Conservation (phyloP, 2,329 filamentous ascomycete species). For the Hirsutella minnesotensis region DNA sequence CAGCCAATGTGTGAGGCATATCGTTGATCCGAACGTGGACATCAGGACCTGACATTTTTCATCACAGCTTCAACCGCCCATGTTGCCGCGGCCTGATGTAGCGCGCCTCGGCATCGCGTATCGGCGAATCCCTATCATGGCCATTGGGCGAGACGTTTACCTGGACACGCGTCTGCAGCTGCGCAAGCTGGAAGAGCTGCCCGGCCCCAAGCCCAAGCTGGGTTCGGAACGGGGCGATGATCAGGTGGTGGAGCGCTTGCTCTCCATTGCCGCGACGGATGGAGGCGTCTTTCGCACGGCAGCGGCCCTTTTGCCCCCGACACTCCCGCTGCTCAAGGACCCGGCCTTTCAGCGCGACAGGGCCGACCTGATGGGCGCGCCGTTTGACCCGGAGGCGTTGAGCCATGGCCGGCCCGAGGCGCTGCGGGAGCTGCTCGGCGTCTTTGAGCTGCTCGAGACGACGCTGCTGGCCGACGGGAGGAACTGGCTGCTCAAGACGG, state of each 20-base stretch:
- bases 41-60: too few species aligned
- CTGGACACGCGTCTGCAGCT: slow-evolving; percentile 60
- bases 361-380: slow-evolving; percentile 22
- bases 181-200: slow-evolving; percentile 46
- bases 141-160: slow-evolving; percentile 57
- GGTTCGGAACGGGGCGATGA: slow-evolving; percentile 25
- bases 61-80: slow-evolving; percentile 48
- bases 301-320: slow-evolving; percentile 42
- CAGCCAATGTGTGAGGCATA: slow-evolving; percentile 49
- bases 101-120: slow-evolving; percentile 49
- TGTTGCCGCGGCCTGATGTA: slow-evolving; percentile 56
- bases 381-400: slow-evolving; percentile 14
- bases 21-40: too few species aligned
- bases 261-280: slow-evolving; percentile 45
- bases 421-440: slow-evolving; percentile 38
- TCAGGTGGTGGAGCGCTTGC: slow-evolving; percentile 37
- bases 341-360: slow-evolving; percentile 48
- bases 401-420: slow-evolving; percentile 35
- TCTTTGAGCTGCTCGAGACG: slow-evolving; percentile 47
- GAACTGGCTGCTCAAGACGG: slow-evolving; percentile 46
- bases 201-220: slow-evolving; percentile 28
- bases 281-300: slow-evolving; percentile 42
- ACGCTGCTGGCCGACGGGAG: slow-evolving; percentile 54
- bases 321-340: slow-evolving; percentile 42
- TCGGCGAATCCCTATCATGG: slow-evolving; percentile 56